Conservation (phyloP, 106 monocot species). For the Allium sativum region DNA sequence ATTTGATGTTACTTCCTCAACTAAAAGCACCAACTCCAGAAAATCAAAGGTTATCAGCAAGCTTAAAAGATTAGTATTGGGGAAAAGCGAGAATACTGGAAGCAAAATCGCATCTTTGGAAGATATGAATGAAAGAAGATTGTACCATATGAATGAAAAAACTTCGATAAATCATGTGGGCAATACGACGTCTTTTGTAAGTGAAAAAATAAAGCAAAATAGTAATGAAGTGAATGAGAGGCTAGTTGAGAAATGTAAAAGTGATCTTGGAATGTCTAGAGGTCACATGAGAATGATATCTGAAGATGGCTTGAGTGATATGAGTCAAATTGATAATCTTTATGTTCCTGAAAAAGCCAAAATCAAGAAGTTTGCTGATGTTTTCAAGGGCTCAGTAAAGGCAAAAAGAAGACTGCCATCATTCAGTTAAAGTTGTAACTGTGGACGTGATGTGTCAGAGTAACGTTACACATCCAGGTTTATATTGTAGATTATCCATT, state of each 20-base stretch:
- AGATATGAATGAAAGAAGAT: constrained; percentile 12
- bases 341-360: constrained; percentile 1
- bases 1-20: constrained; percentile 8
- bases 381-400: constrained; percentile 3
- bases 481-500: not conserved
- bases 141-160: constrained; percentile 18
- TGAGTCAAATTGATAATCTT: not conserved
- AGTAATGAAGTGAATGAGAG: not conserved
- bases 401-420: constrained; percentile 5
- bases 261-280: constrained; percentile 5
- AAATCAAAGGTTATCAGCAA: constrained; percentile 54
- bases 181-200: not conserved
- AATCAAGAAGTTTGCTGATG: constrained; percentile 11
- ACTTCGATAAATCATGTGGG: not conserved
- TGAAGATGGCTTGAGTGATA: constrained; percentile 1
- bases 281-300: constrained; percentile 12
- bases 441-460: too few relatives aligned
- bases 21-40: constrained; percentile 18
- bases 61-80: constrained; percentile 54
- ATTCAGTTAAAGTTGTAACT: not conserved
- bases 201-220: not conserved
- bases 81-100: constrained; percentile 15
- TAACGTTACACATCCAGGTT: too few relatives aligned
- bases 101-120: constrained; percentile 19
- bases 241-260: not conserved